These are phyloP conservation scores for Colletotrichum salicis DNA, from an alignment of 2,329 filamentous ascomycete genomes.

Conservation along the genomic window DNA sequence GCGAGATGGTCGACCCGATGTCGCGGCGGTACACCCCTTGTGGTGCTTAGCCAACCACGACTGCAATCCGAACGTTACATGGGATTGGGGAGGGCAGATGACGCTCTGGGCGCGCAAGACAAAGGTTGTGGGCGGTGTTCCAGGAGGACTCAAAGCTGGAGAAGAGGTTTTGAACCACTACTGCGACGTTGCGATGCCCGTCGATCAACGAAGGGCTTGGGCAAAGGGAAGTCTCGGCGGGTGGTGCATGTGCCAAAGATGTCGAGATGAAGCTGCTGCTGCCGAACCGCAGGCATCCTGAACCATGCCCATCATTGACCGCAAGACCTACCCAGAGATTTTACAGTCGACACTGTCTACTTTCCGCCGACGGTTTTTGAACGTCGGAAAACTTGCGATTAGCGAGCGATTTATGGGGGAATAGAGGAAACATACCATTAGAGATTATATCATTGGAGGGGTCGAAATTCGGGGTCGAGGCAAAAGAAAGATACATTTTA, in stretches of 20 bases:
- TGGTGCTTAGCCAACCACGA: slow-evolving; percentile 98
- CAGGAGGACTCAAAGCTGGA: slow-evolving; percentile 76
- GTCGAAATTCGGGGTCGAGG: not conserved
- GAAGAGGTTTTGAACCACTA: slow-evolving; percentile 95
- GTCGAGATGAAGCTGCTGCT: slow-evolving; percentile 72
- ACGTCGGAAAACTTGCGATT: slow-evolving; percentile 4
- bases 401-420: slow-evolving; percentile 21
- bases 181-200: slow-evolving; percentile 83
- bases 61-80: slow-evolving; percentile 92
- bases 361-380: not conserved
- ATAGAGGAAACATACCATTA: slow-evolving; percentile 19
- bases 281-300: not conserved
- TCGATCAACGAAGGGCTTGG: slow-evolving; percentile 88
- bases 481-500: slow-evolving; percentile 7
- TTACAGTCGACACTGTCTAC: not conserved
- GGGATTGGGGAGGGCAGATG: slow-evolving; percentile 91
- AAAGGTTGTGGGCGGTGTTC: slow-evolving; percentile 60
- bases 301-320: not conserved
- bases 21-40: slow-evolving; percentile 91
- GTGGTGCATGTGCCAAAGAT: slow-evolving; percentile 86
- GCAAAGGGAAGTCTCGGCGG: slow-evolving; percentile 88
- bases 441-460: slow-evolving; percentile 10
- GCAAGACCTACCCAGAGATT: not conserved
- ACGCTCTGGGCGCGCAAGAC: slow-evolving; percentile 72
- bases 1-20: slow-evolving; percentile 84